These are phyloP conservation scores for Ichthyophonus hoferi DNA, from an alignment of 208 protist species.

Conservation along the genomic window DNA sequence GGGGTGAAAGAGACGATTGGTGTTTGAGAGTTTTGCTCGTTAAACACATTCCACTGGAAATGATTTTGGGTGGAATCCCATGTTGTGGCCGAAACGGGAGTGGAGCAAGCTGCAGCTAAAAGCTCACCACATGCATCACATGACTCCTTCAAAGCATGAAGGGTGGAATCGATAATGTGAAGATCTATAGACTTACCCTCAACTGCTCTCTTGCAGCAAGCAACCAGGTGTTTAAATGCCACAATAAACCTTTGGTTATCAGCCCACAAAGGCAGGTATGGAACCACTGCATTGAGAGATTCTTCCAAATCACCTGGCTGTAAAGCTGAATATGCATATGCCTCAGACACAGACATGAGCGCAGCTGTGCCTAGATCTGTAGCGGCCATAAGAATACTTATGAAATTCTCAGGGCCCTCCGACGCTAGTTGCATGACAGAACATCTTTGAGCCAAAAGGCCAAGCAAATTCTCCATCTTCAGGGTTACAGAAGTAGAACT, in stretches of 20 bases:
- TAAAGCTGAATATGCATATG: neutral
- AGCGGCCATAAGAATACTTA: neutral
- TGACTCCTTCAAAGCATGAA: neutral
- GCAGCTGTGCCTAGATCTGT: neutral
- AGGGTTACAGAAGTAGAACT: neutral
- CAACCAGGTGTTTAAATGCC: neutral
- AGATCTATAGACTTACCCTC: neutral
- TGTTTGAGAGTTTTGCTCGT: neutral
- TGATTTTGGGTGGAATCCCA: neutral
- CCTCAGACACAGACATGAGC: neutral
- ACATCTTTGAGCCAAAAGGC: neutral
- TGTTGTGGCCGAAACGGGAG: neutral
- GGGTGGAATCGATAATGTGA: neutral
- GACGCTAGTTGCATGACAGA: neutral
- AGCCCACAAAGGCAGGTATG: neutral
- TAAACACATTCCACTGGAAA: neutral
- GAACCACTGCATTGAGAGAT: neutral
- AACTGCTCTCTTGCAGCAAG: neutral
- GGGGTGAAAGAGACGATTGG: neutral
- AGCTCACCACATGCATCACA: neutral
- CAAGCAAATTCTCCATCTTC: neutral
- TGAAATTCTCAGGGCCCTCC: neutral
- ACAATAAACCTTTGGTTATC: neutral
- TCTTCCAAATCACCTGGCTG: neutral
- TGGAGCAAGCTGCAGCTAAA: neutral